Conservation (phyloP, 768 basidiomycete genomes). For the Leucosporidium yakuticum region DNA sequence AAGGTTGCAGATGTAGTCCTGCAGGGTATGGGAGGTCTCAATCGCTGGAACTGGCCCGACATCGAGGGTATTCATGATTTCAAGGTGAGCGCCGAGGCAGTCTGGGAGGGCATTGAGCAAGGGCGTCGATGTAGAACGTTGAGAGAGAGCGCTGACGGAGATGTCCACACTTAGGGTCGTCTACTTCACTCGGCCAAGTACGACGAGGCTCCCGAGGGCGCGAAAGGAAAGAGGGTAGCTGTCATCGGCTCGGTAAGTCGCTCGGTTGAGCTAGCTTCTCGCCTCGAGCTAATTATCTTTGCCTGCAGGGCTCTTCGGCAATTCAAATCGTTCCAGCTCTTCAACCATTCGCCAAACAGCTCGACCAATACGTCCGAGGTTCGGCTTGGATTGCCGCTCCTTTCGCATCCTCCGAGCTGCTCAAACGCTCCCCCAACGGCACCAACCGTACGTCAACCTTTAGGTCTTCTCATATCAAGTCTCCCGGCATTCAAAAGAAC, state of each 20-base stretch:
- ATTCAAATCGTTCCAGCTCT: slow-evolving; percentile 33
- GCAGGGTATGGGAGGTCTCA: slow-evolving; percentile 51
- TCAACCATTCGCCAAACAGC: slow-evolving; percentile 10
- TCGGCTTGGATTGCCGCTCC: slow-evolving; percentile 31
- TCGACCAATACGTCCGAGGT: slow-evolving; percentile 31
- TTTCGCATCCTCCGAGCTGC: slow-evolving; percentile 25
- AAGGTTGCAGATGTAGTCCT: slow-evolving; percentile 58
- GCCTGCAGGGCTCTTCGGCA: slow-evolving; percentile 24
- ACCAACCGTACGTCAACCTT: slow-evolving; percentile 8
- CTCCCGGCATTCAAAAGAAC: too few relatives aligned
- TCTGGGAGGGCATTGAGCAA: too few relatives aligned
- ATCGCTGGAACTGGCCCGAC: slow-evolving; percentile 63
- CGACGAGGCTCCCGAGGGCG: slow-evolving; percentile 44
- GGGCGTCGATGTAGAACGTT: too few relatives aligned
- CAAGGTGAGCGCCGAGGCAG: slow-evolving; percentile 36
- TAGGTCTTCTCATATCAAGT: too few relatives aligned
- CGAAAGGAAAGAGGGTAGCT: slow-evolving; percentile 38
- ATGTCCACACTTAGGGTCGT: slow-evolving; percentile 43
- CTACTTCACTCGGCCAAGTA: slow-evolving; percentile 62
- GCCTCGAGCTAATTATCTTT: background rate
- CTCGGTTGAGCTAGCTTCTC: too few relatives aligned
- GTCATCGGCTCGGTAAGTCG: slow-evolving; percentile 38
- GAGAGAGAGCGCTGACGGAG: too few relatives aligned
- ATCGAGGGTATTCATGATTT: slow-evolving; percentile 57
- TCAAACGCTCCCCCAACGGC: slow-evolving; percentile 19